phyloP scores from a whole-genome alignment of 2,329 filamentous ascomycete species.

The Cladophialophora yegresii region DNA sequence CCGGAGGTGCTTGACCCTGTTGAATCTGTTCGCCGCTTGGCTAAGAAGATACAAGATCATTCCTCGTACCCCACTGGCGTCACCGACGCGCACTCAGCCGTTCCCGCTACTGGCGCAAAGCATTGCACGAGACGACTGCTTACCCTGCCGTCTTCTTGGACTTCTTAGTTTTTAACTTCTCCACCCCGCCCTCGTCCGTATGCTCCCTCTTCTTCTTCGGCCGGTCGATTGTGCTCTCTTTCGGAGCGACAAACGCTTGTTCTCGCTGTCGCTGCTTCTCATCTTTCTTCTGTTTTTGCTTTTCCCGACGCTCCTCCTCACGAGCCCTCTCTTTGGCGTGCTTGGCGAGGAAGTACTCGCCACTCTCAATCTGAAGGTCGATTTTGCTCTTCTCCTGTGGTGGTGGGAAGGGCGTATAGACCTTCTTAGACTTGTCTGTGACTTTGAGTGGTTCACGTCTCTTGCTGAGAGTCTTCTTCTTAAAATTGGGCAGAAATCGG shows the following conservation, averaged over 20 bases:
- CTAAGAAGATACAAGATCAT: not conserved
- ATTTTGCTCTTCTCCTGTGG: conserved; percentile 98
- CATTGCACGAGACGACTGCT: not conserved
- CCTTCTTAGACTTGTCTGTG: conserved; percentile 89
- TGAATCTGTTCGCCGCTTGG: not conserved
- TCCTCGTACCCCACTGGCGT: not conserved
- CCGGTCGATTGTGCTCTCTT: conserved; percentile 68
- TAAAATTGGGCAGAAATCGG: conserved; percentile 94
- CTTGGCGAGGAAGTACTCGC: conserved; percentile 95
- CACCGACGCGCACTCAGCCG: not conserved
- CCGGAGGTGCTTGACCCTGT: not conserved
- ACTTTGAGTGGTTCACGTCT: conserved; percentile 79
- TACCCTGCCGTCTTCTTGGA: conserved; percentile 18
- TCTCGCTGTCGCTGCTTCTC: conserved; percentile 84
- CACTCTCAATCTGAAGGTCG: conserved; percentile 94
- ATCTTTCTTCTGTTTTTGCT: conserved; percentile 82
- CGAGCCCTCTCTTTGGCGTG: conserved; percentile 83
- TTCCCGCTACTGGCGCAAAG: not conserved
- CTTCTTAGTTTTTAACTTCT: conserved; percentile 23
- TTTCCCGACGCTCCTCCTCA: conserved; percentile 77
- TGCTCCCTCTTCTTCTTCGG: conserved; percentile 44
- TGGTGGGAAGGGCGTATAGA: conserved; percentile 95
- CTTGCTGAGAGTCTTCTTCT: conserved; percentile 86
- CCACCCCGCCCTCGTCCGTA: conserved; percentile 18
- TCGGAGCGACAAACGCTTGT: conserved; percentile 82